Conservation (phyloP, 305 asterid genomes). For the Lippia alba region DNA sequence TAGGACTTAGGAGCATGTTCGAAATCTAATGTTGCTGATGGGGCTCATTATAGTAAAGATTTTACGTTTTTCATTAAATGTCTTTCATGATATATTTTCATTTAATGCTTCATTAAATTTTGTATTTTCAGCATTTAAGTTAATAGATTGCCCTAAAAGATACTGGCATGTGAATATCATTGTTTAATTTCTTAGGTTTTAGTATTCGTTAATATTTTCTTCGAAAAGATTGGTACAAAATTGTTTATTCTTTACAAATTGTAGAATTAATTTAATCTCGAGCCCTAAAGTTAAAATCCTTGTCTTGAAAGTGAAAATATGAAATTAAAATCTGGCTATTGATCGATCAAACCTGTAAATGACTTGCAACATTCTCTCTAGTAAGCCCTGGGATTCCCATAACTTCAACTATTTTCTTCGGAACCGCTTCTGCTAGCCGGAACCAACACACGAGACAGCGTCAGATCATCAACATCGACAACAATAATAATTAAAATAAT, state of each 20-base stretch:
- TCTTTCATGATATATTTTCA: conserved; percentile 23
- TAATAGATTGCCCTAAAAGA: not conserved
- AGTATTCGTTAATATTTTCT: no score
- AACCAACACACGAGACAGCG: not conserved
- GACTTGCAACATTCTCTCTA: conserved; percentile 86
- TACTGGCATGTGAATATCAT: conserved; percentile 18
- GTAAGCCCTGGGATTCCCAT: conserved; percentile 74
- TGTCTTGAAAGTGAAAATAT: no score
- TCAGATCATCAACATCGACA: not conserved
- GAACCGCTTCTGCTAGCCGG: conserved; percentile 62
- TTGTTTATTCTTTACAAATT: no score
- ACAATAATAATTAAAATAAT: not conserved
- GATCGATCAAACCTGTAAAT: conserved; percentile 64
- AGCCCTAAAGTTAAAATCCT: no score
- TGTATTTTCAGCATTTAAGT: conserved; percentile 31
- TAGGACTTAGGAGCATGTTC: no score
- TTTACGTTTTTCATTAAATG: conserved; percentile 24
- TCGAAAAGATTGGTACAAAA: no score
- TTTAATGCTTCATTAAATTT: conserved; percentile 17
- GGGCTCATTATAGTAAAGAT: conserved; percentile 30
- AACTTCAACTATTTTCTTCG: conserved; percentile 72
- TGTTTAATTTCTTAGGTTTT: not conserved
- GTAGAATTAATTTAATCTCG: no score
- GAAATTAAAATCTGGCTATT: no score
- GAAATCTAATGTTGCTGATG: conserved; percentile 13